Percentiles rank a stretch among this genome's conserved stretches.
These are phyloP conservation scores for Mycena vitilis DNA, from an alignment of 768 basidiomycete genomes.

Conservation along the genomic window DNA sequence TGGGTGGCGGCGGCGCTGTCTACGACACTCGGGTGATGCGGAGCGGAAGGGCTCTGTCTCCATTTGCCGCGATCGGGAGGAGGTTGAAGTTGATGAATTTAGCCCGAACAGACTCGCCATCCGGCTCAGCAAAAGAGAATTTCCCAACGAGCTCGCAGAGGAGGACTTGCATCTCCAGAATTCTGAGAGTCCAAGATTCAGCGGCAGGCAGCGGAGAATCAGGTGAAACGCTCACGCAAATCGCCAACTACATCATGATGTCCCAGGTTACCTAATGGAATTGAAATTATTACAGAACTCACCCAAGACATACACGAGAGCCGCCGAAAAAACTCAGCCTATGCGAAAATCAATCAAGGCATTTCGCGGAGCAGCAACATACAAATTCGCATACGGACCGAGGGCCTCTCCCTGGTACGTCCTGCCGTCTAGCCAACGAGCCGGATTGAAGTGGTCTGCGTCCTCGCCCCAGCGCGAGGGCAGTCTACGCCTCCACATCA, in stretches of 20 bases:
- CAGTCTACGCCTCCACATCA: background rate
- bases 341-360: too few species aligned
- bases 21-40: too few species aligned
- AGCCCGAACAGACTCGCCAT: too few species aligned
- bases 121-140: too few species aligned
- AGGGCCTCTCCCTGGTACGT: background rate
- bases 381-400: background rate
- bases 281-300: background rate
- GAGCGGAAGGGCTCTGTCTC: too few species aligned
- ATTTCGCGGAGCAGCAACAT: background rate
- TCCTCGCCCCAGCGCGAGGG: background rate
- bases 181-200: background rate
- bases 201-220: too few species aligned
- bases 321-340: background rate
- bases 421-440: background rate
- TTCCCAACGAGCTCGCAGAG: too few species aligned
- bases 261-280: too few species aligned
- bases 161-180: background rate
- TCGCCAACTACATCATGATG: background rate
- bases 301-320: background rate
- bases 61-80: too few species aligned
- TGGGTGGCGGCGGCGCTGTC: too few species aligned
- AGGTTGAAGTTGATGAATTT: too few species aligned
- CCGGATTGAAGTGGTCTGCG: background rate
- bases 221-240: background rate